These are phyloP conservation scores for Elsinoe arachidis DNA, from an alignment of 2,329 filamentous ascomycete genomes.

Conservation along the genomic window DNA sequence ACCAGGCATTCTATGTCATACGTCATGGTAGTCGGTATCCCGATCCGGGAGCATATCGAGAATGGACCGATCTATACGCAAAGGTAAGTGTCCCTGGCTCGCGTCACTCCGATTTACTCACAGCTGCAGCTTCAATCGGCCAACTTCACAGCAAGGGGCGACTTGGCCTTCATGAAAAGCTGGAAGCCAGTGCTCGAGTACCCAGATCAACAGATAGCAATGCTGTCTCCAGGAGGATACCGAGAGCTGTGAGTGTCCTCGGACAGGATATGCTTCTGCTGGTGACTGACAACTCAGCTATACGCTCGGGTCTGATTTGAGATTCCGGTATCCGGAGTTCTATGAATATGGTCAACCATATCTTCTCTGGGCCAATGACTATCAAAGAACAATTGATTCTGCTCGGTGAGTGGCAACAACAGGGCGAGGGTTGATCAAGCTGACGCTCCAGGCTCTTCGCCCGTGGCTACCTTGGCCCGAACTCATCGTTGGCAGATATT, in stretches of 20 bases:
- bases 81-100: constrained; percentile 18
- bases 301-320: background rate
- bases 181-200: constrained; percentile 53
- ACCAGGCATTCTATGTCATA: constrained; percentile 51
- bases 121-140: constrained; percentile 42
- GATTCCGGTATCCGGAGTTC: constrained; percentile 39
- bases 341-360: constrained; percentile 44
- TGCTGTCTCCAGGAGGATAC: constrained; percentile 53
- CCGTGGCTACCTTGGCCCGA: constrained; percentile 51
- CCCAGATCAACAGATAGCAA: constrained; percentile 48
- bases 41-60: constrained; percentile 50
- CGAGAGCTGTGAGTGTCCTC: constrained; percentile 52
- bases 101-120: constrained; percentile 7
- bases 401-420: constrained; percentile 31
- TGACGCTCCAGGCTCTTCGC: constrained; percentile 43
- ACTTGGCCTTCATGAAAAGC: constrained; percentile 47
- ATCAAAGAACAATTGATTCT: constrained; percentile 52
- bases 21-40: constrained; percentile 58
- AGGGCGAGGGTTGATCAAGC: background rate
- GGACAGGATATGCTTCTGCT: constrained; percentile 33
- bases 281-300: background rate
- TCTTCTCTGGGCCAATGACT: constrained; percentile 57
- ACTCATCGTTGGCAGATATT: constrained; percentile 47
- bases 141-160: constrained; percentile 45
- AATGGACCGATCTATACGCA: constrained; percentile 39